Evolutionary conservation across 257 asterid species (phyloP).

Genomic region (Nicotiana sylvestris): DNA sequence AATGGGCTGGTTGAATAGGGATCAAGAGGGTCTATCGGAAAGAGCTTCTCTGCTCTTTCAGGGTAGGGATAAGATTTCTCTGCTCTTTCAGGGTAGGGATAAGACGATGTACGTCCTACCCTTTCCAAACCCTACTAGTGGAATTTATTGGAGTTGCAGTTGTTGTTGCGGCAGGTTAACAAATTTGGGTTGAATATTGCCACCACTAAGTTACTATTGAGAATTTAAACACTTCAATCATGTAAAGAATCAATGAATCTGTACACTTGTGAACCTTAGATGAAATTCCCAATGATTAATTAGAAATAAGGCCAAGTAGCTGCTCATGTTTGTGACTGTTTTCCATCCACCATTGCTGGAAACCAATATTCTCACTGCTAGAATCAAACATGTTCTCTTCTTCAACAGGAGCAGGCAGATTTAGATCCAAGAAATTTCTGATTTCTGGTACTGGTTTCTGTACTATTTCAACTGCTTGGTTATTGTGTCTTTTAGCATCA

Average conservation of each 20-base stretch:
- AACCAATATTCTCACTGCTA: conserved; percentile 26
- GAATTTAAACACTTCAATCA: conserved; percentile 15
- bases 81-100: too few species aligned
- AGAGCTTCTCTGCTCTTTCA: too few species aligned
- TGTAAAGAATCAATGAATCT: conserved; percentile 47
- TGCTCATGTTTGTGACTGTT: conserved; percentile 40
- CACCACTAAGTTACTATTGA: neutral
- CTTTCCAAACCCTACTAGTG: too few species aligned
- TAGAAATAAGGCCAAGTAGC: conserved; percentile 43
- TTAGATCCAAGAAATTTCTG: conserved; percentile 75
- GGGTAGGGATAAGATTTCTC: too few species aligned
- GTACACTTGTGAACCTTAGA: conserved; percentile 27
- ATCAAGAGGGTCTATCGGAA: too few species aligned
- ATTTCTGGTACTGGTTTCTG: conserved; percentile 34
- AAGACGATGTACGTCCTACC: too few species aligned
- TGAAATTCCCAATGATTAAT: conserved; percentile 11
- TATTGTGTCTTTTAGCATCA: conserved; percentile 26
- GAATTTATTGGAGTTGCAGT: too few species aligned
- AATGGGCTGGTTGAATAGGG: neutral
- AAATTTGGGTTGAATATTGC: neutral
- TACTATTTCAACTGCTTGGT: neutral
- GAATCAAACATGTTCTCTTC: conserved; percentile 31
- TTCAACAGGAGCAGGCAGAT: conserved; percentile 84
- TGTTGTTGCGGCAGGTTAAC: neutral
- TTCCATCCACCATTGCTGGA: conserved; percentile 67